phyloP scores from a whole-genome alignment of 23 red algal genomes.

The Gracilariopsis chorda region DNA sequence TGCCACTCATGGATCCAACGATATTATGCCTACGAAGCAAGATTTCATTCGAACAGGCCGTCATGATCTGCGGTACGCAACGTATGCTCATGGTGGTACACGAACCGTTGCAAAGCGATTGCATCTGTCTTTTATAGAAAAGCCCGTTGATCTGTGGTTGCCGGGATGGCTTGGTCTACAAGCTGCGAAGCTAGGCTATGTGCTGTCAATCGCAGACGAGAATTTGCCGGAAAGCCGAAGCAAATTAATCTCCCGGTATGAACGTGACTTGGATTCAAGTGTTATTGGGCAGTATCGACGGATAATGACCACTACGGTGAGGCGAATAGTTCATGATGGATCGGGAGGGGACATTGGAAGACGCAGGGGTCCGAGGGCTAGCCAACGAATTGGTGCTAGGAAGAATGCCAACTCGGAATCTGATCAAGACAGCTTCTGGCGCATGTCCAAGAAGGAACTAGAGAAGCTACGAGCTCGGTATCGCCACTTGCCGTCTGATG shows the following conservation, averaged over 20 bases:
- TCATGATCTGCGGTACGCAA: constrained; percentile 71
- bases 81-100: constrained; percentile 74
- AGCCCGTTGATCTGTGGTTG: not conserved
- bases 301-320: not conserved
- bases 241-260: not conserved
- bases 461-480: constrained; percentile 10
- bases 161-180: constrained; percentile 26
- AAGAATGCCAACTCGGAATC: not conserved
- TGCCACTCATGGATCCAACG: constrained; percentile 31
- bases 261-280: not conserved
- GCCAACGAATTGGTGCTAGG: not conserved
- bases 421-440: not conserved
- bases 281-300: not conserved
- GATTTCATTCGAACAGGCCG: constrained; percentile 69
- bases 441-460: not conserved
- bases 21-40: constrained; percentile 56
- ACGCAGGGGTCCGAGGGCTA: not conserved
- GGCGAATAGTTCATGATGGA: not conserved
- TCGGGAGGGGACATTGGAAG: not conserved
- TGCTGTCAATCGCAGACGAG: not conserved
- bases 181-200: constrained; percentile 17
- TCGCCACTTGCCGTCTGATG: constrained; percentile 27
- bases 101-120: constrained; percentile 40
- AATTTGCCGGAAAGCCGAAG: not conserved
- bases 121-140: constrained; percentile 19